Percentiles rank a stretch among this genome's conserved stretches.
Evolutionary conservation across 1,139 yeast species (phyloP).

Genomic region (Lodderomyces parapsilosis): DNA sequence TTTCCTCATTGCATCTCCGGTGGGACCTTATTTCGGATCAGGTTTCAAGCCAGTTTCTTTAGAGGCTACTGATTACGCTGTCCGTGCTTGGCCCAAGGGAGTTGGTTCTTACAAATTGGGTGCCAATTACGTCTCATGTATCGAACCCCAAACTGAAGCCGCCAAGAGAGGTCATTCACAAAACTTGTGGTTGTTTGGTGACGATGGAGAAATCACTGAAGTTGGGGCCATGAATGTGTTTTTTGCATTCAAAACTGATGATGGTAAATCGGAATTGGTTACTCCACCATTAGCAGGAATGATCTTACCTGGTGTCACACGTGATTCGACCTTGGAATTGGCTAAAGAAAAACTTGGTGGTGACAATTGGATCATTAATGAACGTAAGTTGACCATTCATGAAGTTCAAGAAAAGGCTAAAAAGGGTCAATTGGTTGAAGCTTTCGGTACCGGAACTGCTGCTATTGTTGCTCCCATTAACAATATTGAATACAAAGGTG

Average conservation of each 20-base stretch:
- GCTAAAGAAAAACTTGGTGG: slow-evolving; percentile 71
- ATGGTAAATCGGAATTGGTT: slow-evolving; percentile 86
- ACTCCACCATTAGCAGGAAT: slow-evolving; percentile 98
- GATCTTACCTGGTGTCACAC: slow-evolving; percentile 92
- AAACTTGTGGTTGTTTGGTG: slow-evolving; percentile 94
- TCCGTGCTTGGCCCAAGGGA: slow-evolving; percentile 99
- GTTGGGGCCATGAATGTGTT: slow-evolving; percentile 98
- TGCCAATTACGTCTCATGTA: slow-evolving; percentile 96
- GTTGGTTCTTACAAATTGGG: slow-evolving; percentile 94
- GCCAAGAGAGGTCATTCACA: slow-evolving; percentile 89
- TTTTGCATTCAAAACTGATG: slow-evolving; percentile 68
- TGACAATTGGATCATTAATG: slow-evolving; percentile 71
- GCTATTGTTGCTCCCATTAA: slow-evolving; percentile 94
- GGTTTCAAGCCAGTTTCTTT: slow-evolving; percentile 92
- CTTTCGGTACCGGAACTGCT: slow-evolving; percentile 97
- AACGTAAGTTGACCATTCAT: slow-evolving; percentile 76
- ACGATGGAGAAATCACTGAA: slow-evolving; percentile 86
- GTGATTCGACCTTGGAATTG: slow-evolving; percentile 80
- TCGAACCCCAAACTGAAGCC: slow-evolving; percentile 85
- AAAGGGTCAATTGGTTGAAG: slow-evolving; percentile 85
- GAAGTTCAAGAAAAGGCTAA: slow-evolving; percentile 78
- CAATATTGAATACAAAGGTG: slow-evolving; percentile 76
- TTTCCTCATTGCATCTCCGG: slow-evolving; percentile 89
- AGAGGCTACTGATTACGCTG: slow-evolving; percentile 93
- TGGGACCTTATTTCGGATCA: slow-evolving; percentile 86